Percentiles rank a stretch among this genome's conserved stretches.
These are phyloP conservation scores for Leptographium galeiforme DNA, from an alignment of 2,329 filamentous ascomycete species.

Conservation along the genomic window DNA sequence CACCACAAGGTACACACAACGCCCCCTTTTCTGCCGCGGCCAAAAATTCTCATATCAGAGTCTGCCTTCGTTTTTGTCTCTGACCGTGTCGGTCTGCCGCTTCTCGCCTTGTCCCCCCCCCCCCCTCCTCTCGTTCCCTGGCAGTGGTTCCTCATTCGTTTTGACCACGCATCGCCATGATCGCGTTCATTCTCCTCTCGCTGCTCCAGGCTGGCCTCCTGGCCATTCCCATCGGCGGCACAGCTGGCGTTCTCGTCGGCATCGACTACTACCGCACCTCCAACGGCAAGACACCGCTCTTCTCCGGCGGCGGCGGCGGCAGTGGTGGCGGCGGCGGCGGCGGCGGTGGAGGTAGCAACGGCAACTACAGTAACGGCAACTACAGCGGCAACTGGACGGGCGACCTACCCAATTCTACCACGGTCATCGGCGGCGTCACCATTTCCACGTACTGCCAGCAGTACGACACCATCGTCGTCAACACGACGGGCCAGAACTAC, in stretches of 20 bases:
- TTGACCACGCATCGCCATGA: constrained; percentile 17
- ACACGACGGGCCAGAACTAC: constrained; percentile 26
- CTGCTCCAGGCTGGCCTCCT: constrained; percentile 37
- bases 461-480: constrained; percentile 5
- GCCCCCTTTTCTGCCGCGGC: not conserved
- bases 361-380: constrained; percentile 12
- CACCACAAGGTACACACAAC: no score
- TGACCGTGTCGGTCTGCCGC: not conserved
- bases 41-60: not conserved
- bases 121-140: not conserved
- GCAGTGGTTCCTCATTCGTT: no score
- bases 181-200: constrained; percentile 22
- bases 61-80: not conserved
- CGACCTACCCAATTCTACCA: constrained; percentile 8
- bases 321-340: constrained; percentile 1
- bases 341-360: constrained; percentile 8
- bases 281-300: constrained; percentile 30
- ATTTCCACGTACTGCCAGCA: constrained; percentile 10
- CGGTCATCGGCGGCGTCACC: constrained; percentile 3
- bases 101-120: not conserved
- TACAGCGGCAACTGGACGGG: constrained; percentile 16
- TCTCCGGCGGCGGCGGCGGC: constrained; percentile 19
- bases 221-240: constrained; percentile 19
- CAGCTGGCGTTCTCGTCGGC: constrained; percentile 31
- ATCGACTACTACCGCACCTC: constrained; percentile 29